A percentile compares a stretch with the other conserved stretches of the same genome.
These are phyloP conservation scores for Leccinum griseonigrum DNA, from an alignment of 1,284 basidiomycete genomes.

Conservation along the genomic window DNA sequence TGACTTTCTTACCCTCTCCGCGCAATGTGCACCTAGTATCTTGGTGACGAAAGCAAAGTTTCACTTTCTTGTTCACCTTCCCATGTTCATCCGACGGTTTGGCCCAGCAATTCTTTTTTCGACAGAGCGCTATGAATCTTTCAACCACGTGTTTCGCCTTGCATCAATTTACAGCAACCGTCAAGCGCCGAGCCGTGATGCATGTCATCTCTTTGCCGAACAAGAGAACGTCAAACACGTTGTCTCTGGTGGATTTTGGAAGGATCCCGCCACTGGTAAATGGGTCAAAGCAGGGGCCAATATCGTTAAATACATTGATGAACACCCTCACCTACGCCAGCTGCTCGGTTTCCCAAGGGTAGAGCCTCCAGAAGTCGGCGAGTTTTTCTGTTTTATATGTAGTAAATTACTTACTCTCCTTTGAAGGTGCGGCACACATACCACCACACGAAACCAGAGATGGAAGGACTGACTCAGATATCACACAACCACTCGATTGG, in stretches of 20 bases:
- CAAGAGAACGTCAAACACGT: too few relatives aligned
- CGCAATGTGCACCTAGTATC: constrained; percentile 16
- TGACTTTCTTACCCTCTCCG: constrained; percentile 13
- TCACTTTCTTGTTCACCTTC: background rate
- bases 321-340: background rate
- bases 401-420: background rate
- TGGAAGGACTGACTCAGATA: background rate
- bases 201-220: too few relatives aligned
- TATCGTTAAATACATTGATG: too few relatives aligned
- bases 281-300: too few relatives aligned
- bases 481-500: background rate
- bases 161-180: too few relatives aligned
- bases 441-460: background rate
- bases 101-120: too few relatives aligned
- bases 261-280: too few relatives aligned
- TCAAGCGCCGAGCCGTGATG: too few relatives aligned
- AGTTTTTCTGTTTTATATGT: background rate
- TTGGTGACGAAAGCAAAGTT: constrained; percentile 14
- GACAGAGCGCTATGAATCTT: too few relatives aligned
- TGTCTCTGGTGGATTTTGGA: too few relatives aligned
- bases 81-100: too few relatives aligned
- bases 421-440: background rate
- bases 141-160: too few relatives aligned
- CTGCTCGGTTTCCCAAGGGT: background rate
- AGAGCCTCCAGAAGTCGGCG: background rate